phyloP scores from a whole-genome alignment of 768 basidiomycete species.

The Tulasnella sp. region DNA sequence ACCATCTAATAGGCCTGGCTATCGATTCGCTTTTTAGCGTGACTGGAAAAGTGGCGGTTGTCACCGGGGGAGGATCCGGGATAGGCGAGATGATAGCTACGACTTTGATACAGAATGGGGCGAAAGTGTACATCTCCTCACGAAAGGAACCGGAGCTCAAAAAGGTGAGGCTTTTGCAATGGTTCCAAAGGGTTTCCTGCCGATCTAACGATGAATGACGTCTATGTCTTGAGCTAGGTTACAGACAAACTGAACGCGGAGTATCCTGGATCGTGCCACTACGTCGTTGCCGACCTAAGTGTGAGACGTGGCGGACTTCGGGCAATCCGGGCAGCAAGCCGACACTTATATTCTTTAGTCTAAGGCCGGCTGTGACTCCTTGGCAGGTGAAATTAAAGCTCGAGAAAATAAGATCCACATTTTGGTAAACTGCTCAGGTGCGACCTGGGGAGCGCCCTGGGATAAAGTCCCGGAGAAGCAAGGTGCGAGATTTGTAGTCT shows the following conservation, averaged over 20 bases:
- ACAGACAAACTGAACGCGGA: conserved; percentile 56
- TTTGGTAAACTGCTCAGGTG: conserved; percentile 78
- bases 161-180: conserved; percentile 50
- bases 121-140: conserved; percentile 84
- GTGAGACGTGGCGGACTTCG: conserved; percentile 45
- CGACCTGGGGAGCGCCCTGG: conserved; percentile 75
- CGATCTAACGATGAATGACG: not conserved
- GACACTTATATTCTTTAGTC: conserved; percentile 41
- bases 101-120: conserved; percentile 72
- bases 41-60: conserved; percentile 67
- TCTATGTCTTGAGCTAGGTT: conserved; percentile 38
- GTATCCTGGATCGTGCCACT: conserved; percentile 59
- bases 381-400: conserved; percentile 62
- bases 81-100: conserved; percentile 82
- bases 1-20: conserved; percentile 40
- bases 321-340: not conserved
- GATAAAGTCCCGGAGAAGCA: conserved; percentile 70
- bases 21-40: conserved; percentile 60
- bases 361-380: conserved; percentile 72
- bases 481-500: not conserved
- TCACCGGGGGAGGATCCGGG: conserved; percentile 80
- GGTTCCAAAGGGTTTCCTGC: not conserved
- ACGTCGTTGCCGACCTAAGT: conserved; percentile 68
- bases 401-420: conserved; percentile 72
- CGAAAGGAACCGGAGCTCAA: conserved; percentile 74